Conservation (phyloP, 2,329 filamentous ascomycete genomes). For the Colletotrichum brevisporum region DNA sequence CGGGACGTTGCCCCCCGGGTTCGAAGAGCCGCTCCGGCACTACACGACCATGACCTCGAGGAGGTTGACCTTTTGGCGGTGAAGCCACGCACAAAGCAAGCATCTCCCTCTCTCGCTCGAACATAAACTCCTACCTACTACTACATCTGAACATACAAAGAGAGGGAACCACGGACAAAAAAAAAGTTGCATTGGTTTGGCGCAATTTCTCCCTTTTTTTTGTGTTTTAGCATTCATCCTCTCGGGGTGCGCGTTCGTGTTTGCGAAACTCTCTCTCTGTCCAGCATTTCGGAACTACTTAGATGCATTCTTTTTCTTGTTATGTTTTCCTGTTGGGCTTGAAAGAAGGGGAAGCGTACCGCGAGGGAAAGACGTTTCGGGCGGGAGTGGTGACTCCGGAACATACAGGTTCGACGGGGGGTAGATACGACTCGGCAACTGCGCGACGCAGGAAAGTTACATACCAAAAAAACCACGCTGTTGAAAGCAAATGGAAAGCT, state of each 20-base stretch:
- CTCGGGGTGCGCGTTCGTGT: background rate
- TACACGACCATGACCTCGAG: conserved; percentile 28
- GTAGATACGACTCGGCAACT: too few relatives aligned
- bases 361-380: background rate
- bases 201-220: conserved; percentile 14
- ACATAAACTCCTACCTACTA: conserved; percentile 12
- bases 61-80: conserved; percentile 30
- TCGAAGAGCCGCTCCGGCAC: conserved; percentile 20
- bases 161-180: conserved; percentile 2
- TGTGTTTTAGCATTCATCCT: conserved; percentile 9
- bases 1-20: conserved; percentile 30
- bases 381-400: too few relatives aligned
- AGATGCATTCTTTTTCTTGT: background rate
- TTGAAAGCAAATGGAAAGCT: too few relatives aligned
- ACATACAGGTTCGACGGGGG: too few relatives aligned
- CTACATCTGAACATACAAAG: conserved; percentile 9
- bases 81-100: background rate
- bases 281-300: background rate
- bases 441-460: too few relatives aligned
- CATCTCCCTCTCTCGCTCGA: background rate
- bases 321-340: background rate
- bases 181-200: conserved; percentile 28
- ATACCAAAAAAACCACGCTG: too few relatives aligned
- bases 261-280: too few relatives aligned
- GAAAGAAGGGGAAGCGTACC: background rate